phyloP scores from a whole-genome alignment of 1,284 basidiomycete genomes.

The Macrocystidia cucumis region DNA sequence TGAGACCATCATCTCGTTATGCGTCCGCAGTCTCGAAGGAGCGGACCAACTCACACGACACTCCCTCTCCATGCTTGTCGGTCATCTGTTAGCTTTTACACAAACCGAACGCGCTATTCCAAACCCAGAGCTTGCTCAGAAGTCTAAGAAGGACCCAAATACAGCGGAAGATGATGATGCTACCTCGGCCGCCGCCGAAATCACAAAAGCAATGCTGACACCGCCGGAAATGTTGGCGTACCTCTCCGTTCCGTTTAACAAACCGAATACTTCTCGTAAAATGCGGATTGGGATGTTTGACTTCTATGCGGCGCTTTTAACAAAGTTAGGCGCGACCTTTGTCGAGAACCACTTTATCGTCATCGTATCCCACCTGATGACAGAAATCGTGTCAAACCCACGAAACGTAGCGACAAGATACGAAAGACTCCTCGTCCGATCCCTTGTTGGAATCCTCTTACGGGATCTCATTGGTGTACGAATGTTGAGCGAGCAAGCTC shows the following conservation, averaged over 20 bases:
- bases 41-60: constrained; percentile 84
- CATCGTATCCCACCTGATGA: constrained; percentile 74
- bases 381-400: constrained; percentile 62
- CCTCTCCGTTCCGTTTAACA: constrained; percentile 78
- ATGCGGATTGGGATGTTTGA: constrained; percentile 84
- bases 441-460: constrained; percentile 71
- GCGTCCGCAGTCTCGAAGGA: constrained; percentile 71
- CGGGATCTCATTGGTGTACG: constrained; percentile 83
- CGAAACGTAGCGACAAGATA: constrained; percentile 54
- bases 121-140: constrained; percentile 44
- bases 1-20: constrained; percentile 64
- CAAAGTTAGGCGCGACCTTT: constrained; percentile 69
- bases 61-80: constrained; percentile 73
- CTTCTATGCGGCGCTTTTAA: constrained; percentile 78
- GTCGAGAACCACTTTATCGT: constrained; percentile 81
- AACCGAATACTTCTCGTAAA: constrained; percentile 58
- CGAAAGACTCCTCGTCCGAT: constrained; percentile 70
- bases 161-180: constrained; percentile 18
- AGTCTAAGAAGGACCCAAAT: constrained; percentile 57
- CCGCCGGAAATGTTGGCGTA: constrained; percentile 78
- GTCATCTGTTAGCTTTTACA: constrained; percentile 79
- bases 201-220: constrained; percentile 67
- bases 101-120: constrained; percentile 64
- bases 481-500: constrained; percentile 88
- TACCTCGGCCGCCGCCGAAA: constrained; percentile 42